Base-by-base conservation (phyloP, 1,284 basidiomycete genomes). In the Meripilus lineatus region DNA sequence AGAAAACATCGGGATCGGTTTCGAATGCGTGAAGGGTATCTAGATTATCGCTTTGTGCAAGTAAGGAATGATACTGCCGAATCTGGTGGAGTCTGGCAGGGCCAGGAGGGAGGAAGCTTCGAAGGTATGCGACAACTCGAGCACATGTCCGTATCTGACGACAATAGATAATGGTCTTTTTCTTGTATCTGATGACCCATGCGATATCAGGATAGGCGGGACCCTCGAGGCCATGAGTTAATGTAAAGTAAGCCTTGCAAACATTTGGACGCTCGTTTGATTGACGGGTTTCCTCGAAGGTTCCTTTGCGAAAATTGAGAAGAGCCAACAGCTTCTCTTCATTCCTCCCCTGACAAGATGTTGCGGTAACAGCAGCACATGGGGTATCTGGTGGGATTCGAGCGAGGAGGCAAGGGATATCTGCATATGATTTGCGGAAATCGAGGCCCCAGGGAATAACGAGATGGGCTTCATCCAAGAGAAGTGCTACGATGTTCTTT, bases 381-480 rank as follows among this genome's bases (percentile, higher is more conserved):
- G 54, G 51, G 8, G 39, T 38, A 32, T 24, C 17, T 17, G 34
- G 32, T 2, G 24, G 49, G 28, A 64, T 47, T 5, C 53, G 48
- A 5, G 41, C 25, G 0, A 53, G 50, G 3, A 60, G 43, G 32
- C 40, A 44, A 1, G 52, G 55, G 7, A 64, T 54, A 5, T 41
- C 24, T 8, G 23, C 38, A 32, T 48, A 62, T 1, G 49, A 45
- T 2, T 49, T 41, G 1, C 55, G 55, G 38, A 64, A 65, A 3
- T 21, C 24, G 11, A 45, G 22, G 10, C 58, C 56, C 61, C 62
- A 64, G 3, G 21, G 39, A 30, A 45, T 22, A 13, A 65, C 40
- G 0, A 64, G 41, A 44, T 64, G 63, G 2, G 56, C 48, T 46
- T 65, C 60, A 40, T 65, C 61, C 4, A 61, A 47, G 17, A 48